These are phyloP conservation scores for Cladosporium sphaerospermum DNA, from an alignment of 2,329 filamentous ascomycete species.

Conservation along the genomic window DNA sequence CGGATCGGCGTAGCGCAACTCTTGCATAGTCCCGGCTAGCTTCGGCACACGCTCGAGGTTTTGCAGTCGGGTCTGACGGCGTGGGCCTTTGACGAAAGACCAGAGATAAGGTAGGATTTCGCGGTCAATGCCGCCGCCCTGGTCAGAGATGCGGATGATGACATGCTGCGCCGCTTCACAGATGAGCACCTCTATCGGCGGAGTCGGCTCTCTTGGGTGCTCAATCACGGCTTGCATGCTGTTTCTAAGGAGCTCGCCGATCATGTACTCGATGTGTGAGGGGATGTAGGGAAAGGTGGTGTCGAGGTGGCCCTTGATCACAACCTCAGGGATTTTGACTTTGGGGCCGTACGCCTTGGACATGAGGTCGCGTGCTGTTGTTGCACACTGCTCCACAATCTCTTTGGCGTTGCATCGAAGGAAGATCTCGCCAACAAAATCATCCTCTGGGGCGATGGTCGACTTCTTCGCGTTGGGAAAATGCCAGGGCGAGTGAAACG, in stretches of 20 bases:
- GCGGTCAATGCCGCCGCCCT: slow-evolving; percentile 82
- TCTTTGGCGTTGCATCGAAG: slow-evolving; percentile 86
- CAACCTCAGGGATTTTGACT: slow-evolving; percentile 70
- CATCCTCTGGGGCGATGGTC: slow-evolving; percentile 56
- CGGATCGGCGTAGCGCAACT: slow-evolving; percentile 17
- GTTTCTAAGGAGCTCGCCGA: slow-evolving; percentile 90
- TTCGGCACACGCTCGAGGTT: slow-evolving; percentile 83
- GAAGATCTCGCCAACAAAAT: slow-evolving; percentile 94
- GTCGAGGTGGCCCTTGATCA: slow-evolving; percentile 74
- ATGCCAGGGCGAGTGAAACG: slow-evolving; percentile 85
- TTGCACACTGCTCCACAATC: slow-evolving; percentile 76
- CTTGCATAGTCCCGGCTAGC: slow-evolving; percentile 89
- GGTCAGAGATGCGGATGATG: slow-evolving; percentile 92
- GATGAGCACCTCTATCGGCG: slow-evolving; percentile 84
- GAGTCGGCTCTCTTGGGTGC: slow-evolving; percentile 47
- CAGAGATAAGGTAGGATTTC: slow-evolving; percentile 85
- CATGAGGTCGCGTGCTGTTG: slow-evolving; percentile 67
- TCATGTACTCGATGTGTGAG: slow-evolving; percentile 92
- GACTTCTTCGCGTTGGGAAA: slow-evolving; percentile 68
- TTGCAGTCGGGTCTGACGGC: slow-evolving; percentile 67
- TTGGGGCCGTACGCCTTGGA: slow-evolving; percentile 67
- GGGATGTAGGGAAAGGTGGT: slow-evolving; percentile 96
- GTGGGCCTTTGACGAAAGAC: slow-evolving; percentile 93
- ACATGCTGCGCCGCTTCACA: slow-evolving; percentile 93
- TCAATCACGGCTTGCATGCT: slow-evolving; percentile 90